Conservation (phyloP, 1,139 yeast genomes). For the Debaryomyces psychrophilus region DNA sequence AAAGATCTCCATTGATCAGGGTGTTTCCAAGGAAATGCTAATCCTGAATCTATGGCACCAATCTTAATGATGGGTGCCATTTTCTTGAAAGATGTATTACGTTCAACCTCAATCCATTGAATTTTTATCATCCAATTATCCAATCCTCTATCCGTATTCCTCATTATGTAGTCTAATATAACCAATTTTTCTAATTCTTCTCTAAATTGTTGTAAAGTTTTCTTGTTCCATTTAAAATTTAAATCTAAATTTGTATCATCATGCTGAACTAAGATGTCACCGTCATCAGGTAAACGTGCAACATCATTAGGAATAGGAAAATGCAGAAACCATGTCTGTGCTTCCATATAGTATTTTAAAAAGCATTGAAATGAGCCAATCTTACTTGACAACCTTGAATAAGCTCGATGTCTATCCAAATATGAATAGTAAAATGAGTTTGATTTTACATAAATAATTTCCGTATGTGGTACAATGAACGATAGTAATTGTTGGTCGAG, state of each 20-base stretch:
- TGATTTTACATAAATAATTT: constrained; percentile 56
- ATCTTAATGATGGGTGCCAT: constrained; percentile 49
- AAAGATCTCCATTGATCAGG: constrained; percentile 84
- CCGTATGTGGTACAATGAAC: constrained; percentile 68
- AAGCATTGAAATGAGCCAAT: constrained; percentile 72
- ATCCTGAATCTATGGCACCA: constrained; percentile 79
- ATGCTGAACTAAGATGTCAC: constrained; percentile 21
- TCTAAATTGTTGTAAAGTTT: constrained; percentile 54
- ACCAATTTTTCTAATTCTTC: constrained; percentile 71
- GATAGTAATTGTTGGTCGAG: constrained; percentile 63
- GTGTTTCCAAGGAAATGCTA: constrained; percentile 81
- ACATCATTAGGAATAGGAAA: constrained; percentile 57
- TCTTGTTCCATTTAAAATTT: constrained; percentile 58
- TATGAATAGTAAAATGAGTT: constrained; percentile 57
- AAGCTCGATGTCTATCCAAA: constrained; percentile 44
- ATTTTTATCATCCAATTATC: constrained; percentile 80
- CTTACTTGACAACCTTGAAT: constrained; percentile 44
- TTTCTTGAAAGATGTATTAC: constrained; percentile 13
- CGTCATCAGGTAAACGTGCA: constrained; percentile 23
- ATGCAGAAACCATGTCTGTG: constrained; percentile 58
- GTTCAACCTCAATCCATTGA: constrained; percentile 42
- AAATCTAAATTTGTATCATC: constrained; percentile 19
- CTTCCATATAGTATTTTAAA: constrained; percentile 60
- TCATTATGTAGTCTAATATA: constrained; percentile 68
- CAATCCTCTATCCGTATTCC: constrained; percentile 74